Evolutionary conservation across 2,329 filamentous ascomycete species (phyloP).

Genomic region (Pestalotiopsis sp.): DNA sequence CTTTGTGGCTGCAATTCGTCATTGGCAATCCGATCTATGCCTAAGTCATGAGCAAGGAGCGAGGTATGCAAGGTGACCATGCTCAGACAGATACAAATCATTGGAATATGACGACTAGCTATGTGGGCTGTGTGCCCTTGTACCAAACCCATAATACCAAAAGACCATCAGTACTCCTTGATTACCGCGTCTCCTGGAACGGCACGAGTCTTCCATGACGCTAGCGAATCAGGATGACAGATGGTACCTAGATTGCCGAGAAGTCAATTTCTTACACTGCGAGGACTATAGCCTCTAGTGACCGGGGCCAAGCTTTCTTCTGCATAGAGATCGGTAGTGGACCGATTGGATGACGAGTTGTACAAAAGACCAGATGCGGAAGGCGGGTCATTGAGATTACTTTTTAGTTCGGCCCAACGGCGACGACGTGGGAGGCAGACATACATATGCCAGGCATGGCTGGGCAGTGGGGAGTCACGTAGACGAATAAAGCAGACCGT

Average conservation of each 20-base stretch:
- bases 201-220: not conserved
- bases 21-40: not conserved
- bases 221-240: not conserved
- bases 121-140: not conserved
- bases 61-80: not conserved
- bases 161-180: not conserved
- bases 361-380: not conserved
- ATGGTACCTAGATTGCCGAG: not conserved
- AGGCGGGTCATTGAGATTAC: slow-evolving; percentile 4
- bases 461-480: too few species aligned
- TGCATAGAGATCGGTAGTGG: not conserved
- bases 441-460: not conserved
- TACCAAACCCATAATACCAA: not conserved
- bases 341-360: slow-evolving; percentile 4
- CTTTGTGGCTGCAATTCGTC: not conserved
- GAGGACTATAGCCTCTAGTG: not conserved
- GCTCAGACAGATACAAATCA: not conserved
- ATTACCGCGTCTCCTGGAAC: not conserved
- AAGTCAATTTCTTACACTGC: not conserved
- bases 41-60: not conserved
- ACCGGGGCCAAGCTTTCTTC: not conserved
- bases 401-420: not conserved
- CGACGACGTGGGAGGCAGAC: not conserved
- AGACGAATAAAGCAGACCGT: too few species aligned
- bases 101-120: not conserved